Evolutionary conservation across 164 flowering plant genomes (phyloP).

Genomic region (Amborella trichopoda): DNA sequence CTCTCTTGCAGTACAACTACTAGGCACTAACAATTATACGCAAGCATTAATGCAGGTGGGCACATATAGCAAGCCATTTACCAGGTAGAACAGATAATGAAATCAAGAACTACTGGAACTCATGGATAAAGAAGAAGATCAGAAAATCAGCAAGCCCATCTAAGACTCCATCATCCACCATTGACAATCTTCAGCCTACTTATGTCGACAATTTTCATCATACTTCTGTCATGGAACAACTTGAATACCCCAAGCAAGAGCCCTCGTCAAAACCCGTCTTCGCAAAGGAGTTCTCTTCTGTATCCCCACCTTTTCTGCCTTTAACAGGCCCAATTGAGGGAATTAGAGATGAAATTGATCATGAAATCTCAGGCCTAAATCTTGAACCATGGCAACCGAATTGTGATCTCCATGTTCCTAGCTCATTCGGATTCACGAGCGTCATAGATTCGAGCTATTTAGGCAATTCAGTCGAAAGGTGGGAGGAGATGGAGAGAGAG

Average conservation of each 20-base stretch:
- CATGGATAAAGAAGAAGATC: conserved; percentile 1
- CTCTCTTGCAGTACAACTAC: no score
- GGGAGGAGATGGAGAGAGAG: conserved; percentile 1
- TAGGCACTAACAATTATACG: not conserved
- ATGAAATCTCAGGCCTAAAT: not conserved
- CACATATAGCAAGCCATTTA: conserved; percentile 2
- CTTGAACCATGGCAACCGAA: not conserved
- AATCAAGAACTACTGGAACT: conserved; percentile 2
- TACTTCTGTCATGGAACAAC: not conserved
- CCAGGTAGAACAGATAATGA: conserved; percentile 2
- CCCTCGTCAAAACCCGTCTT: no score
- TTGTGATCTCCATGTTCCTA: not conserved
- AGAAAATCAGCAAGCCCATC: not conserved
- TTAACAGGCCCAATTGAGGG: not conserved
- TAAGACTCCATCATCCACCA: not conserved
- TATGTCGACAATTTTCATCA: not conserved
- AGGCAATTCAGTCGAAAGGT: not conserved
- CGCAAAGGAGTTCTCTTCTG: no score
- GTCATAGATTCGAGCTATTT: not conserved
- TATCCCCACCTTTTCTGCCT: not conserved
- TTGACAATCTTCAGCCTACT: not conserved
- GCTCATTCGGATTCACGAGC: not conserved
- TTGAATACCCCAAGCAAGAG: not conserved
- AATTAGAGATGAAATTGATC: not conserved
- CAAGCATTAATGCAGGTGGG: not conserved